Conservation (phyloP, 768 basidiomycete genomes). For the Pulveroboletus ravenelii region DNA sequence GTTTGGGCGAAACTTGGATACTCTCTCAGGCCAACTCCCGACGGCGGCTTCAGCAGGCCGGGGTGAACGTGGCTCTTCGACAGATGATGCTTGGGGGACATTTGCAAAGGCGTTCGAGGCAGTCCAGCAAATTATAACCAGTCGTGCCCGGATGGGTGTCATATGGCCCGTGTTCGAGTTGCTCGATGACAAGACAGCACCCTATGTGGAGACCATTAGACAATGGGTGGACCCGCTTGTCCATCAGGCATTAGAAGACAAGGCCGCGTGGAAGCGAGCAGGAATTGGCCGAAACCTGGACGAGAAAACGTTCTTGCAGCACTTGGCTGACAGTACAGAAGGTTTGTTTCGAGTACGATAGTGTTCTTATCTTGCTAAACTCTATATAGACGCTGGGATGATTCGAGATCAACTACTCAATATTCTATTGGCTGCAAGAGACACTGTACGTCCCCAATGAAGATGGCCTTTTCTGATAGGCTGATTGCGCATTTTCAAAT, state of each 20-base stretch:
- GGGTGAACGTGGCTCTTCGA: conserved; percentile 58
- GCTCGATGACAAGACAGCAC: conserved; percentile 33
- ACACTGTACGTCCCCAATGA: conserved; percentile 51
- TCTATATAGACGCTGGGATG: conserved; percentile 47
- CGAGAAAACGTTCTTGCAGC: conserved; percentile 63
- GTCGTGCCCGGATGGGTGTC: conserved; percentile 33
- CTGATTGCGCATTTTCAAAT: not conserved
- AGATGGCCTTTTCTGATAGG: not conserved
- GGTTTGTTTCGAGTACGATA: conserved; percentile 35
- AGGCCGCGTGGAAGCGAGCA: conserved; percentile 33
- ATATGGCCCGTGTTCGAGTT: conserved; percentile 44
- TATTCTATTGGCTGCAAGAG: conserved; percentile 71
- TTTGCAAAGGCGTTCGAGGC: conserved; percentile 44
- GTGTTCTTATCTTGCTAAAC: conserved; percentile 3
- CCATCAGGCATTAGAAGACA: conserved; percentile 44
- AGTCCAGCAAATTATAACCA: conserved; percentile 33
- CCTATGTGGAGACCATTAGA: conserved; percentile 34
- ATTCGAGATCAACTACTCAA: conserved; percentile 78
- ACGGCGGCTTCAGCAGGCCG: conserved; percentile 40
- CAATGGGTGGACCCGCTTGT: conserved; percentile 62
- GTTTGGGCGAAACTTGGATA: conserved; percentile 62
- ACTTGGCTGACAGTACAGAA: conserved; percentile 60
- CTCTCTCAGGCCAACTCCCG: conserved; percentile 52
- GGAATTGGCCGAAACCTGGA: conserved; percentile 38
- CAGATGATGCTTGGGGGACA: conserved; percentile 56